Evolutionary conservation across 352 stramenopile species (phyloP).

Genomic region (Pythium angustatum): DNA sequence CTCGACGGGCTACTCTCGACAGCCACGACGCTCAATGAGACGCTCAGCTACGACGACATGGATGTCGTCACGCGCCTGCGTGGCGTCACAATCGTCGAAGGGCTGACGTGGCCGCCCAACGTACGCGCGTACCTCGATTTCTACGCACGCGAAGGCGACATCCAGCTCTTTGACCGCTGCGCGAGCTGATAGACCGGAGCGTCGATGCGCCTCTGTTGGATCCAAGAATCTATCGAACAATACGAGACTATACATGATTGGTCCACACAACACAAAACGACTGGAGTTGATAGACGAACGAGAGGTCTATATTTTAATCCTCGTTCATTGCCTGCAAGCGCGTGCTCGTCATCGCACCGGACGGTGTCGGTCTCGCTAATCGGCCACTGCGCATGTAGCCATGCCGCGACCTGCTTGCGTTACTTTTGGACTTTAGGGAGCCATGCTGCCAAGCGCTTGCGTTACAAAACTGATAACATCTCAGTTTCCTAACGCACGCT

Average conservation of each 20-base stretch:
- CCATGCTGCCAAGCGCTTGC: constrained; percentile 16
- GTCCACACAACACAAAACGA: no score
- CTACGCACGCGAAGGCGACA: constrained; percentile 41
- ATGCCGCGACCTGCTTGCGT: constrained; percentile 13
- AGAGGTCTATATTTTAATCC: no score
- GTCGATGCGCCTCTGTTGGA: no score
- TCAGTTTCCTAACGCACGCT: constrained; percentile 22
- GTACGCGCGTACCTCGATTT: constrained; percentile 50
- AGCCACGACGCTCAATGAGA: constrained; percentile 37
- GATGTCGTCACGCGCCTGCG: constrained; percentile 50
- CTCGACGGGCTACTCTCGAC: constrained; percentile 43
- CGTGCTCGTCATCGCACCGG: constrained; percentile 11
- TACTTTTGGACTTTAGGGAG: no score
- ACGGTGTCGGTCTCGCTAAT: constrained; percentile 14
- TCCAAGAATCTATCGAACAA: no score
- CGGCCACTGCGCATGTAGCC: constrained; percentile 10
- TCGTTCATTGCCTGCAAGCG: background rate
- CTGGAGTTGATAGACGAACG: no score
- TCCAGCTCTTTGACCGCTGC: constrained; percentile 40
- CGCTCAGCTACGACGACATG: constrained; percentile 58
- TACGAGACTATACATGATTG: no score
- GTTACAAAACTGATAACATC: constrained; percentile 28
- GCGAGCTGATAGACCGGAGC: no score
- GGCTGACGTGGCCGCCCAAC: constrained; percentile 46
- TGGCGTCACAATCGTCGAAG: constrained; percentile 51